Percentiles rank a stretch among this genome's conserved stretches.
Conservation (phyloP, 2,329 filamentous ascomycete species). For the Colletotrichum gloeosporioides region DNA sequence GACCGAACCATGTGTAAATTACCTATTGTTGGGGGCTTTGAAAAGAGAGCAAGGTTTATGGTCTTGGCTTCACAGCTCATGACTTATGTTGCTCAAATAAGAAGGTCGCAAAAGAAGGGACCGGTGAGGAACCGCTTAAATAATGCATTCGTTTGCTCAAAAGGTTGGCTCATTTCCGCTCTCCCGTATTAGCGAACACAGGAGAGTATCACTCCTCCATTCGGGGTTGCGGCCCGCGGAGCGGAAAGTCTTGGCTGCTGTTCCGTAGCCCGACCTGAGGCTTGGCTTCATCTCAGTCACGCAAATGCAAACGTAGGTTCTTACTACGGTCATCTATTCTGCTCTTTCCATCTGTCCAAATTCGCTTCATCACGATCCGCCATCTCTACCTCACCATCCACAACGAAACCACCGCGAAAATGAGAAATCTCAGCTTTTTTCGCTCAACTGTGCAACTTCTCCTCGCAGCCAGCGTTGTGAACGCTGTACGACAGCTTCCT, state of each 20-base stretch:
- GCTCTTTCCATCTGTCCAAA: not conserved
- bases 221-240: not conserved
- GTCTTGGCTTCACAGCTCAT: not conserved
- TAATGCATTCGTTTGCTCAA: not conserved
- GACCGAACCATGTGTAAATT: not conserved
- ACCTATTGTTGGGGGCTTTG: not conserved
- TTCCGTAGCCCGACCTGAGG: not conserved
- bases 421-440: not conserved
- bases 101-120: not conserved
- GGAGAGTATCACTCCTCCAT: not conserved
- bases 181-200: not conserved
- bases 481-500: not conserved
- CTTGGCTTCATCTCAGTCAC: not conserved
- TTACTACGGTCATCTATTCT: not conserved
- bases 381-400: not conserved
- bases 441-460: not conserved
- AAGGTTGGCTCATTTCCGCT: not conserved
- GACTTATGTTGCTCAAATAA: not conserved
- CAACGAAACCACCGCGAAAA: not conserved
- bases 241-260: not conserved
- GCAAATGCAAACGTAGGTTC: not conserved
- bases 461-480: not conserved
- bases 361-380: not conserved
- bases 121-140: too few species aligned
- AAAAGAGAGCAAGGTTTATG: not conserved